A percentile compares a stretch with the other conserved stretches of the same genome.
phyloP scores from a whole-genome alignment of 176 grass and related monocot species.

The Phragmites australis region DNA sequence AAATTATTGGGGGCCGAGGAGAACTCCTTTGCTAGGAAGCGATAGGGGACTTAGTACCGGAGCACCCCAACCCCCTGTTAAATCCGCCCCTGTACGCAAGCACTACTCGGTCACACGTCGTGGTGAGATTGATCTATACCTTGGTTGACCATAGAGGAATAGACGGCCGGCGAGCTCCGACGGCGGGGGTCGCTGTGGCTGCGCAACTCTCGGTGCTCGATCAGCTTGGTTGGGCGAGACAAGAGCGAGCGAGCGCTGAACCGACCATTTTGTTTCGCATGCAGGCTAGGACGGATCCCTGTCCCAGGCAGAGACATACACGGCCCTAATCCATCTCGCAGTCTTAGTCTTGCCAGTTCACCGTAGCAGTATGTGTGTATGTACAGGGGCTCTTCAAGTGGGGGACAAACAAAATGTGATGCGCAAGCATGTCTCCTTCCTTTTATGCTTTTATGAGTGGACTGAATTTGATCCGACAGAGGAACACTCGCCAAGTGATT shows the following conservation, averaged over 20 bases:
- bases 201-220: background rate
- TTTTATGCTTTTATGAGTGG: background rate
- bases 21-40: too few species aligned
- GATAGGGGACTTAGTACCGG: too few species aligned
- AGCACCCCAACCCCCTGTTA: too few species aligned
- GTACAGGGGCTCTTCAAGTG: background rate
- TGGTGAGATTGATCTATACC: background rate
- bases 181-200: background rate
- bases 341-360: background rate
- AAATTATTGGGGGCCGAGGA: too few species aligned
- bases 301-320: background rate
- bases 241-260: background rate
- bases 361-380: background rate
- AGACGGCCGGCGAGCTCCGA: background rate
- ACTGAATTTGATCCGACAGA: constrained; percentile 7
- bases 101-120: background rate
- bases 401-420: constrained; percentile 8
- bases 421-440: constrained; percentile 8
- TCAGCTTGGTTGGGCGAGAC: background rate
- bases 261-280: background rate
- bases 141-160: background rate
- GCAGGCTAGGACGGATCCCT: constrained; percentile 9
- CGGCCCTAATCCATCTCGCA: background rate
- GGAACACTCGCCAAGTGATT: constrained; percentile 15
- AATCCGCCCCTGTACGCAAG: too few species aligned